Evolutionary conservation across 805 yeast species (phyloP), one percentile per base, ranked within the genome.

Genomic region (Lachancea thermotolerans): DNA sequence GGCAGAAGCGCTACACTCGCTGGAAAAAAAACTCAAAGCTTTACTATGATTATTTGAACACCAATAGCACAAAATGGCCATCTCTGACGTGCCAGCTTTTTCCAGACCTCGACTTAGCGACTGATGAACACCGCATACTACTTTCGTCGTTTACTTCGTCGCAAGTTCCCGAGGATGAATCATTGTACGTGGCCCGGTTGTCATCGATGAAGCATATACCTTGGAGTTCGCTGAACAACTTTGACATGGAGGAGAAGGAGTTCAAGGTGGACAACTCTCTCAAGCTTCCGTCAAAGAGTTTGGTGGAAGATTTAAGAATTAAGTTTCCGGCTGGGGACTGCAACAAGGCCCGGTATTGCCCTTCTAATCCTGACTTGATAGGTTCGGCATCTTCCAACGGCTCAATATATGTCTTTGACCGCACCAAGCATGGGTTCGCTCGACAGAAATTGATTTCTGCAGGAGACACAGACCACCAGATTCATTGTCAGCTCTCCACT

Each of bases 21-120:
- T 88, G 96, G 96, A 88, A 87, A 62, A 81, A 84, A 55, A 83
- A 91, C 32, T 81, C 87, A 2, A 88, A 88, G 9, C 69, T 82
- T 50, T 69, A 86, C 45, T 88, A 88, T 63, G 85, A 82, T 53
- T 75, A 82, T 49, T 69, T 87, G 38, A 81, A 84, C 50, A 82
- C 93, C 3, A 75, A 75, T 39, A 79, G 83, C 8, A 67, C 81
- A 21, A 74, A 78, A 42, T 81, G 81, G 77, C 95, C 95, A 1
- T 78, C 87, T 12, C 65, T 85, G 48, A 71, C 89, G 0, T 74
- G 84, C 14, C 78, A 81, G 52, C 85, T 88, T 79, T 67, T 84
- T 31, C 83, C 85, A 1, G 75, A 71, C 40, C 48, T 59, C 12
- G 64, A 66, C 39, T 53, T 54, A 3, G 44, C 54, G 1, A 47